A percentile compares a stretch with the other conserved stretches of the same genome.
phyloP scores from a whole-genome alignment of 2,329 filamentous ascomycete species.

The Penicillium aurantiogriseum region DNA sequence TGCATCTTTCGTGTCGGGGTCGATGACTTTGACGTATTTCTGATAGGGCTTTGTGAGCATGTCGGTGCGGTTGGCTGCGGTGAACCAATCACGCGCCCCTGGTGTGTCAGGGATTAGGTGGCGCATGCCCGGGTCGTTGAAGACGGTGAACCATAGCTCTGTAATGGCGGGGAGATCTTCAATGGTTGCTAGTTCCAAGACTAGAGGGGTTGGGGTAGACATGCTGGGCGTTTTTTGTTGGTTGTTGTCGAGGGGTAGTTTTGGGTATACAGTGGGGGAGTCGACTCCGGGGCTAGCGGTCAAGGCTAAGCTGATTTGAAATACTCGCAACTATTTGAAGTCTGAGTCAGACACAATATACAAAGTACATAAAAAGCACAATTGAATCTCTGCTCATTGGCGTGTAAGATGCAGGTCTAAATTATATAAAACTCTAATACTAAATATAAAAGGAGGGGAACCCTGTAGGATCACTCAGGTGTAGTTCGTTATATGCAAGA shows the following conservation, averaged over 20 bases:
- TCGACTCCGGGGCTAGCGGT: not conserved
- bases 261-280: not conserved
- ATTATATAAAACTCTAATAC: not conserved
- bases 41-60: constrained; percentile 25
- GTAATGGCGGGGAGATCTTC: constrained; percentile 27
- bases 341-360: not conserved
- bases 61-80: constrained; percentile 21
- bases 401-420: not conserved
- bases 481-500: constrained; percentile 20
- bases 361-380: not conserved
- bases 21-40: constrained; percentile 30
- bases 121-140: constrained; percentile 21
- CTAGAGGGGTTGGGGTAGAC: not conserved
- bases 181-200: constrained; percentile 17
- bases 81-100: constrained; percentile 28
- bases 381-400: not conserved
- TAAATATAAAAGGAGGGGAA: not conserved
- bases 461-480: constrained; percentile 17
- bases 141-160: constrained; percentile 28
- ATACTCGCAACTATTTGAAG: not conserved
- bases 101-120: constrained; percentile 30
- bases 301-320: not conserved
- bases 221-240: not conserved
- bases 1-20: constrained; percentile 11
- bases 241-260: not conserved